Evolutionary conservation across 495 filamentous ascomycete species (phyloP).

Genomic region (Collariella sp.): DNA sequence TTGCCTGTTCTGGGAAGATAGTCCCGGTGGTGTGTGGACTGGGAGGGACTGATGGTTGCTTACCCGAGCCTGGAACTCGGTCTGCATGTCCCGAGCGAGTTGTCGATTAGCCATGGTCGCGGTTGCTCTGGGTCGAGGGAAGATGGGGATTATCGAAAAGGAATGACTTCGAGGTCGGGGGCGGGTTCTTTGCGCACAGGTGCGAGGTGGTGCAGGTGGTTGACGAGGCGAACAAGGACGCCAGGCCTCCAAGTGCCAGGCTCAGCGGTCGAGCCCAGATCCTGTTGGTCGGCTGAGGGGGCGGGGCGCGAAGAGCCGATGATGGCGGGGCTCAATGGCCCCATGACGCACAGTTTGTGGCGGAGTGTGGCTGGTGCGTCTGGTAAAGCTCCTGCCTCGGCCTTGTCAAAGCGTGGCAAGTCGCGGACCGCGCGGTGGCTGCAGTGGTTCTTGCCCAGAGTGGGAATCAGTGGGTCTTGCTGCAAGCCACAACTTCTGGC

Average conservation of each 20-base stretch:
- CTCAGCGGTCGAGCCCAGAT: conserved; percentile 2
- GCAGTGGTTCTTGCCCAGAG: not conserved
- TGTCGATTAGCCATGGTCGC: conserved; percentile 43
- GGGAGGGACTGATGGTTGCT: no score
- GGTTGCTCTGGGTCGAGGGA: no score
- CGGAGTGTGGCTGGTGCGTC: conserved; percentile 19
- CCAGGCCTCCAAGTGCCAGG: no score
- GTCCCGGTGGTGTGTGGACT: no score
- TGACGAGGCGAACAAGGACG: no score
- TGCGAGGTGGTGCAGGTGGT: no score
- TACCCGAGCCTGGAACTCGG: conserved; percentile 46
- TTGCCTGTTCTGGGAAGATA: no score
- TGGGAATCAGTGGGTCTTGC: conserved; percentile 6
- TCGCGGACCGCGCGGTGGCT: no score
- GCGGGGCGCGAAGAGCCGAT: not conserved
- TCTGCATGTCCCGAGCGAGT: conserved; percentile 43
- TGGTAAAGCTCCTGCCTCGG: not conserved
- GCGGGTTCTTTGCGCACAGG: no score
- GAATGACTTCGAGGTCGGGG: no score
- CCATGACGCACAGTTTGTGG: conserved; percentile 15
- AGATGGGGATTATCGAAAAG: no score
- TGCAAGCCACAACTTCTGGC: conserved; percentile 14
- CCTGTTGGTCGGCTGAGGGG: not conserved
- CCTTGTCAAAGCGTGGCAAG: not conserved
- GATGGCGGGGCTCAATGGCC: not conserved